These are phyloP conservation scores for Amanita muscaria DNA, from an alignment of 768 basidiomycete species.

Conservation along the genomic window DNA sequence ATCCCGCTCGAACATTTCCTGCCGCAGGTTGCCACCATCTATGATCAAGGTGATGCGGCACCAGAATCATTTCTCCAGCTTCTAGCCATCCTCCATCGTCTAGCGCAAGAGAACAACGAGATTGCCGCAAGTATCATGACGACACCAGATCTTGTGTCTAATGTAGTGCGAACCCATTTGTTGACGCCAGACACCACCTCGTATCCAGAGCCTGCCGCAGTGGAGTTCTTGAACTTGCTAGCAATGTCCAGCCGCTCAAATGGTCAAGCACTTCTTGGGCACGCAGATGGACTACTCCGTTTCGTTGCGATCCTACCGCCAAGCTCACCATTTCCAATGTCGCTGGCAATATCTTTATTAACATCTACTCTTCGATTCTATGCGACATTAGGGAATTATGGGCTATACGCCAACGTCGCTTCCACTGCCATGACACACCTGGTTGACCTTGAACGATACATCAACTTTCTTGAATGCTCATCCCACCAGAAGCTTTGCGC, in stretches of 20 bases:
- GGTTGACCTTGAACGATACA: slow-evolving; percentile 37
- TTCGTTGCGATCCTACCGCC: slow-evolving; percentile 55
- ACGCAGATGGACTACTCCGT: slow-evolving; percentile 60
- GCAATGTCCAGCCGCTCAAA: slow-evolving; percentile 59
- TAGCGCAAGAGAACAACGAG: slow-evolving; percentile 50
- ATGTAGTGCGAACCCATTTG: slow-evolving; percentile 48
- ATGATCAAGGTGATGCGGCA: slow-evolving; percentile 34
- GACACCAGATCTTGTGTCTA: slow-evolving; percentile 43
- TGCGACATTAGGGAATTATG: slow-evolving; percentile 61
- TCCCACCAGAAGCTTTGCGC: slow-evolving; percentile 28
- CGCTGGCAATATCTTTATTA: slow-evolving; percentile 42
- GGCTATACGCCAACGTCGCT: slow-evolving; percentile 63
- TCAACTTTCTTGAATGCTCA: slow-evolving; percentile 29
- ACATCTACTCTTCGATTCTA: slow-evolving; percentile 56
- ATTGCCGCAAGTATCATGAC: slow-evolving; percentile 43
- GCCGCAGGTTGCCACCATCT: slow-evolving; percentile 36
- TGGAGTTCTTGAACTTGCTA: slow-evolving; percentile 50
- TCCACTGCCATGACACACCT: slow-evolving; percentile 56
- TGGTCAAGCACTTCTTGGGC: slow-evolving; percentile 46
- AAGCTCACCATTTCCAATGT: slow-evolving; percentile 29
- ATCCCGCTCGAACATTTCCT: slow-evolving; percentile 34
- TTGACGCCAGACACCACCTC: slow-evolving; percentile 30
- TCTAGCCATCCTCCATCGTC: slow-evolving; percentile 47
- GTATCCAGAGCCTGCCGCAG: slow-evolving; percentile 37
- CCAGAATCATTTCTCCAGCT: slow-evolving; percentile 45